Conservation (phyloP, 1,284 basidiomycete species). For the Rhodotorula sp. region DNA sequence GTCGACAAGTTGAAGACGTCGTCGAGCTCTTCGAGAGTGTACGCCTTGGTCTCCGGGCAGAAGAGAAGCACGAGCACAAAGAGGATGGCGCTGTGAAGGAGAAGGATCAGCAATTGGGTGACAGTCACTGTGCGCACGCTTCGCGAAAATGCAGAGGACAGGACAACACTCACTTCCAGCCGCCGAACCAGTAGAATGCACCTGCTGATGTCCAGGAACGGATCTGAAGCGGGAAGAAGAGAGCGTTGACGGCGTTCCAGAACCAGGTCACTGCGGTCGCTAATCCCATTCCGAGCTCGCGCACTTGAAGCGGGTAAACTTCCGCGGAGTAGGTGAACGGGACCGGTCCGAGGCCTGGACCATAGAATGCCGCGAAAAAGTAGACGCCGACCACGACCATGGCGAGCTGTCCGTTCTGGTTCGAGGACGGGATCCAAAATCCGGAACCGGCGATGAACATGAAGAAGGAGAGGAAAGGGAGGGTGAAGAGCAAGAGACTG, state of each 20-base stretch:
- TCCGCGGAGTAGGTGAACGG: conserved; percentile 52
- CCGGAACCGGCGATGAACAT: conserved; percentile 39
- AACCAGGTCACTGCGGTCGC: conserved; percentile 55
- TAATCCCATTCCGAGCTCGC: conserved; percentile 58
- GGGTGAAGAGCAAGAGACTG: conserved; percentile 46
- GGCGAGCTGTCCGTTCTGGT: conserved; percentile 18
- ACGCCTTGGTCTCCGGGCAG: conserved; percentile 34
- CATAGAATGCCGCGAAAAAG: conserved; percentile 20
- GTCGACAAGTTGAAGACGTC: conserved; percentile 57
- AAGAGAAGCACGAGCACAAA: conserved; percentile 44
- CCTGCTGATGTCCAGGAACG: conserved; percentile 24
- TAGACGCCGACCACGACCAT: conserved; percentile 34
- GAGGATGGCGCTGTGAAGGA: conserved; percentile 27
- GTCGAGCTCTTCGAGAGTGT: conserved; percentile 64
- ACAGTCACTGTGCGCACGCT: not conserved
- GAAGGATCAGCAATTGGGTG: not conserved
- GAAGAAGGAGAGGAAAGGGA: conserved; percentile 51
- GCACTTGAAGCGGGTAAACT: conserved; percentile 54
- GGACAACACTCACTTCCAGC: conserved; percentile 1
- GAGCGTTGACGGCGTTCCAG: conserved; percentile 24
- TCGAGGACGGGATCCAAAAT: conserved; percentile 20
- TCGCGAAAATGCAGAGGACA: not conserved
- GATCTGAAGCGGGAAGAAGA: conserved; percentile 8
- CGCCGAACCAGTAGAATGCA: conserved; percentile 44
- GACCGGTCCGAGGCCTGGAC: conserved; percentile 48